Conservation (phyloP, 441 rosid species). For the Sinapis alba region DNA sequence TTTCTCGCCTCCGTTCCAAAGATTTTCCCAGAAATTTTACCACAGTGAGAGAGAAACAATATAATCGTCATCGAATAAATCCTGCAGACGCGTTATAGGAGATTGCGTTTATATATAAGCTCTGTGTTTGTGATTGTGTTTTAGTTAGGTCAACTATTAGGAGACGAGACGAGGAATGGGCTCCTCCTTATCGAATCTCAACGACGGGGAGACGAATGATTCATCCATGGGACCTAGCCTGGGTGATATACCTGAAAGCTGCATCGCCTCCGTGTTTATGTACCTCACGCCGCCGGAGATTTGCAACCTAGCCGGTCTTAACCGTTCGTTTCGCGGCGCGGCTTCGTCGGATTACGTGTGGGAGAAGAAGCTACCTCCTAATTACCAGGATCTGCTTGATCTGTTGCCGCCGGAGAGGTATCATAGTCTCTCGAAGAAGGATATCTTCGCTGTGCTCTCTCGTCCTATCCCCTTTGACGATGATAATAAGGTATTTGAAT, state of each 20-base stretch:
- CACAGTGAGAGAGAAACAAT: no score
- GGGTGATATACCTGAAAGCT: slow-evolving; percentile 66
- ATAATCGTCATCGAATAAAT: no score
- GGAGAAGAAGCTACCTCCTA: slow-evolving; percentile 55
- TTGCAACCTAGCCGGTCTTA: slow-evolving; percentile 62
- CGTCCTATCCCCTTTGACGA: slow-evolving; percentile 67
- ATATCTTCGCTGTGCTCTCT: slow-evolving; percentile 61
- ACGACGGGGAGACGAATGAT: slow-evolving; percentile 56
- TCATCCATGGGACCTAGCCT: slow-evolving; percentile 64
- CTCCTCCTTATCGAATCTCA: slow-evolving; percentile 67
- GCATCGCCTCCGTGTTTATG: slow-evolving; percentile 60
- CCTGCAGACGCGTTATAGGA: not conserved
- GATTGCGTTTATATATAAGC: slow-evolving; percentile 5
- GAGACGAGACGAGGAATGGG: slow-evolving; percentile 48
- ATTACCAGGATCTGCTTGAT: slow-evolving; percentile 60
- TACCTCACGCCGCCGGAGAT: slow-evolving; percentile 68
- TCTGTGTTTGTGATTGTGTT: slow-evolving; percentile 21
- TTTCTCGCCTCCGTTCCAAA: no score
- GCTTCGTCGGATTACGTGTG: slow-evolving; percentile 63
- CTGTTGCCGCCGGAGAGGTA: slow-evolving; percentile 62
- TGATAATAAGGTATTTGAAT: slow-evolving; percentile 56
- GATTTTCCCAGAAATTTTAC: no score
- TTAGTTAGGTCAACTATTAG: slow-evolving; percentile 32
- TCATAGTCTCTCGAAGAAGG: slow-evolving; percentile 54
- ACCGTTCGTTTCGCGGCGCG: slow-evolving; percentile 59